phyloP scores from a whole-genome alignment of 2,329 filamentous ascomycete species.

The Pseudomassariella vexata region DNA sequence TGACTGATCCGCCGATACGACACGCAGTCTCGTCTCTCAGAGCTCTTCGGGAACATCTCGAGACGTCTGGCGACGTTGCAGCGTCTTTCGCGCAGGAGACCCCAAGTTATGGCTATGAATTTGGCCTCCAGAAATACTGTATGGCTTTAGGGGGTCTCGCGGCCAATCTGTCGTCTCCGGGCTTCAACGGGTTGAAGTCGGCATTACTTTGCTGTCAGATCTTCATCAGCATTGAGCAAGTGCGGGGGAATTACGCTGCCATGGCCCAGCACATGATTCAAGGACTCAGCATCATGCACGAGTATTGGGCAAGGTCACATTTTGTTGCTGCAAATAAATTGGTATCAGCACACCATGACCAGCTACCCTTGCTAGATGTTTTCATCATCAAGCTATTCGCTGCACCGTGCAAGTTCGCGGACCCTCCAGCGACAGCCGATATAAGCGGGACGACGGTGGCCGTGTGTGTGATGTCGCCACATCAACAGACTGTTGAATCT shows the following conservation, averaged over 20 bases:
- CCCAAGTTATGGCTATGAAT: conserved; percentile 25
- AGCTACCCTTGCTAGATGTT: conserved; percentile 32
- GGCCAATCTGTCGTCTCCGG: conserved; percentile 27
- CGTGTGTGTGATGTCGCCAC: conserved; percentile 13
- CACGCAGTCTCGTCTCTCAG: conserved; percentile 34
- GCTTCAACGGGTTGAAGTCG: conserved; percentile 25
- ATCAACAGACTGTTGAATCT: conserved; percentile 15
- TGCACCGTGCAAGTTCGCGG: conserved; percentile 35
- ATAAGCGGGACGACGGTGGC: conserved; percentile 7
- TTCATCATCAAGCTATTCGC: conserved; percentile 36
- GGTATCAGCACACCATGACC: conserved; percentile 22
- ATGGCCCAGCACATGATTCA: conserved; percentile 37
- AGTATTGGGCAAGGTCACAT: conserved; percentile 30
- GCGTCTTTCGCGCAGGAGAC: conserved; percentile 20
- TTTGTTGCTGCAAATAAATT: conserved; percentile 18
- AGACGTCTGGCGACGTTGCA: conserved; percentile 21
- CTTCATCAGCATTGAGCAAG: conserved; percentile 41
- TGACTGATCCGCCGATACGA: conserved; percentile 27
- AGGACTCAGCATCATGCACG: conserved; percentile 37
- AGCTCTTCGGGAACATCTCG: conserved; percentile 32
- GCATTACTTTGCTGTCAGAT: conserved; percentile 40
- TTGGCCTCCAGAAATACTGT: conserved; percentile 36
- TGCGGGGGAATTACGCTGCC: conserved; percentile 30
- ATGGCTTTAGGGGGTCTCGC: conserved; percentile 33
- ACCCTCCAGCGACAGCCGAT: conserved; percentile 16